phyloP scores from a whole-genome alignment of 2,329 filamentous ascomycete species.

The Magnaporthiopsis rhizophila region DNA sequence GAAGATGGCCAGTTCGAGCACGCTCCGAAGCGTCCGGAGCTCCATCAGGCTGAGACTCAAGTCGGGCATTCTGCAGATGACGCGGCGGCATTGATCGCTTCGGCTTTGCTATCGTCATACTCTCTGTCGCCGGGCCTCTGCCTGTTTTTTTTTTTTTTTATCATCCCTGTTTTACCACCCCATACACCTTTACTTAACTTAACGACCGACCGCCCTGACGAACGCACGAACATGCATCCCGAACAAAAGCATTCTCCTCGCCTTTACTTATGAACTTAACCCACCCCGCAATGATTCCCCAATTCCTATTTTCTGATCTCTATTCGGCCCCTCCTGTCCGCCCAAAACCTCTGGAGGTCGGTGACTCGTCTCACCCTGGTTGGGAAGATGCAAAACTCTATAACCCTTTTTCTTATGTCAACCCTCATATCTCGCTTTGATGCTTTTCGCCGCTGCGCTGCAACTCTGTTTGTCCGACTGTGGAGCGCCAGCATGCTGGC shows the following conservation, averaged over 20 bases:
- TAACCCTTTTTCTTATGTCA: background rate
- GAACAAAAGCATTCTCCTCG: background rate
- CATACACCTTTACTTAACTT: constrained; percentile 1
- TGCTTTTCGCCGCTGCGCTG: no score
- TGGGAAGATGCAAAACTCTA: background rate
- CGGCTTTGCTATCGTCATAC: background rate
- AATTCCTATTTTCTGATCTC: background rate
- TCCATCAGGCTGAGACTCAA: background rate
- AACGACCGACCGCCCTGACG: constrained; percentile 4
- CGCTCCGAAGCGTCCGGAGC: constrained; percentile 1
- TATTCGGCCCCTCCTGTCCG: background rate
- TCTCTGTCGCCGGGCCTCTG: no score
- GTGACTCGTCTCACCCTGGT: background rate
- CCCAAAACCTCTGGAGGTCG: background rate
- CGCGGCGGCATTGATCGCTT: constrained; percentile 1
- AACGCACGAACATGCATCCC: background rate
- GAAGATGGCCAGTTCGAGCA: constrained; percentile 5
- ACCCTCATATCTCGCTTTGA: background rate
- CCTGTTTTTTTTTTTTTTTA: background rate
- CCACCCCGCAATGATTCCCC: background rate
- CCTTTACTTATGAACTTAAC: background rate
- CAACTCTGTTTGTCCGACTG: background rate
- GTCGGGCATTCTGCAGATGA: constrained; percentile 1
- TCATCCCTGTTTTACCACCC: background rate
- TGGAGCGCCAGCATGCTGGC: background rate